phyloP scores from a whole-genome alignment of 257 asterid genomes.

The Scutellaria galericulata region DNA sequence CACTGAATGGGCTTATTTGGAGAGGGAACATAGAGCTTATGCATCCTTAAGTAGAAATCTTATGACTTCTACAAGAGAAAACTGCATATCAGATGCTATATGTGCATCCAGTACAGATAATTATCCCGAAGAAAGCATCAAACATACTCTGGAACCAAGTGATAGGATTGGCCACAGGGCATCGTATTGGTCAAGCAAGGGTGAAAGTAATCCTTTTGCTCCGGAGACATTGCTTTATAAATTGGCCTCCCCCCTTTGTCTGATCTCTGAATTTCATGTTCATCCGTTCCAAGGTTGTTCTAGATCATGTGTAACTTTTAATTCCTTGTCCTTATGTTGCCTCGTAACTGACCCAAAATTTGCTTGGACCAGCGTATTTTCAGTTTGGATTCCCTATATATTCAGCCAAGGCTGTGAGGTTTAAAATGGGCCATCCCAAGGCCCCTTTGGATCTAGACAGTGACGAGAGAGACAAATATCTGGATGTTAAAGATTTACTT shows the following conservation, averaged over 20 bases:
- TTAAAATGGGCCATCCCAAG: slow-evolving; percentile 60
- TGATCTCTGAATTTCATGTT: slow-evolving; percentile 69
- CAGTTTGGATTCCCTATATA: slow-evolving; percentile 79
- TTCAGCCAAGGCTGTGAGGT: slow-evolving; percentile 76
- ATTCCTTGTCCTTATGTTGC: slow-evolving; percentile 1
- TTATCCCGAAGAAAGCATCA: slow-evolving; percentile 76
- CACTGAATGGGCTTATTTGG: slow-evolving; percentile 40
- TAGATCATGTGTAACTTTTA: slow-evolving; percentile 8
- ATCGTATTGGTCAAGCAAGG: slow-evolving; percentile 93
- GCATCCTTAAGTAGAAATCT: slow-evolving; percentile 57
- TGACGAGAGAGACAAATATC: slow-evolving; percentile 32
- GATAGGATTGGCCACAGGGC: slow-evolving; percentile 60
- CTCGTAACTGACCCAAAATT: slow-evolving; percentile 33
- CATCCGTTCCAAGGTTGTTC: slow-evolving; percentile 82
- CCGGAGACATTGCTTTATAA: slow-evolving; percentile 69
- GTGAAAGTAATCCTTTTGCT: slow-evolving; percentile 51
- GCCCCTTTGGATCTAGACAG: slow-evolving; percentile 41
- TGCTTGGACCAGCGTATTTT: slow-evolving; percentile 64
- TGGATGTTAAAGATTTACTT: slow-evolving; percentile 38
- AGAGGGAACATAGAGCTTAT: slow-evolving; percentile 65
- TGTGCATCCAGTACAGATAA: slow-evolving; percentile 81
- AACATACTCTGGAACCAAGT: slow-evolving; percentile 60
- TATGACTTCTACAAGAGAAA: slow-evolving; percentile 37
- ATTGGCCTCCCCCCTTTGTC: slow-evolving; percentile 58
- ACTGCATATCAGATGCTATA: slow-evolving; percentile 67